Conservation (phyloP, 768 basidiomycete species). For the Holtermannia corniformis region DNA sequence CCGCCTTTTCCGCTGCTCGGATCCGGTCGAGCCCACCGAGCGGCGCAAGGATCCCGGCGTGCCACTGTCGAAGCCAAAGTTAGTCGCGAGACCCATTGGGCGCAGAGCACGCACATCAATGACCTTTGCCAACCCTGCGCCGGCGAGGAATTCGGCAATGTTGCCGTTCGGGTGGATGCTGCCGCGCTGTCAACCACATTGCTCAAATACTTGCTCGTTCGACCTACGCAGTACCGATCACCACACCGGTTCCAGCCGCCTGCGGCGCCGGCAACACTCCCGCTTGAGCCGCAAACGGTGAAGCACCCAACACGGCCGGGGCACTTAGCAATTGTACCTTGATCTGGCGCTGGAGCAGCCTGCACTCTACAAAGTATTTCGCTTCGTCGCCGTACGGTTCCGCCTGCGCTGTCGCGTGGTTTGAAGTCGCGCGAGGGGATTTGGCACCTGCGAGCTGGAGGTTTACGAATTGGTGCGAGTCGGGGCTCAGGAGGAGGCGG, state of each 20-base stretch:
- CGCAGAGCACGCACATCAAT: constrained; percentile 51
- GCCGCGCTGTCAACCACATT: neutral
- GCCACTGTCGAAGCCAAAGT: constrained; percentile 51
- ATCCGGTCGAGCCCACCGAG: constrained; percentile 79
- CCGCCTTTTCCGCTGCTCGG: constrained; percentile 65
- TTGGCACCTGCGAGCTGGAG: constrained; percentile 46
- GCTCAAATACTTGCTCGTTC: neutral
- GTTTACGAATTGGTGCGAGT: constrained; percentile 82
- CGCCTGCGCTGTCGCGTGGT: constrained; percentile 26
- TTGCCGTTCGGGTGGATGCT: constrained; percentile 82
- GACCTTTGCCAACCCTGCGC: constrained; percentile 74
- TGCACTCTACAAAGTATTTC: constrained; percentile 74
- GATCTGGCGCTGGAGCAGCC: constrained; percentile 38
- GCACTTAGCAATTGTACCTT: constrained; percentile 41
- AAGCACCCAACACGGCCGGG: constrained; percentile 62
- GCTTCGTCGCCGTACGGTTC: constrained; percentile 49
- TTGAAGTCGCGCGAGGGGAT: constrained; percentile 35
- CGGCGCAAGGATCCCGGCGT: constrained; percentile 83
- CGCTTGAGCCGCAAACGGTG: constrained; percentile 62
- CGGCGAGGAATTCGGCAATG: constrained; percentile 79
- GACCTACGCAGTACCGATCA: constrained; percentile 59
- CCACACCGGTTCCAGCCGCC: constrained; percentile 65
- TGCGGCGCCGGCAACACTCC: constrained; percentile 43
- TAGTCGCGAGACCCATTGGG: neutral
- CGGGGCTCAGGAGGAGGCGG: constrained; percentile 76